Evolutionary conservation across 2,329 filamentous ascomycete genomes (phyloP).

Genomic region (Cercospora sp.): DNA sequence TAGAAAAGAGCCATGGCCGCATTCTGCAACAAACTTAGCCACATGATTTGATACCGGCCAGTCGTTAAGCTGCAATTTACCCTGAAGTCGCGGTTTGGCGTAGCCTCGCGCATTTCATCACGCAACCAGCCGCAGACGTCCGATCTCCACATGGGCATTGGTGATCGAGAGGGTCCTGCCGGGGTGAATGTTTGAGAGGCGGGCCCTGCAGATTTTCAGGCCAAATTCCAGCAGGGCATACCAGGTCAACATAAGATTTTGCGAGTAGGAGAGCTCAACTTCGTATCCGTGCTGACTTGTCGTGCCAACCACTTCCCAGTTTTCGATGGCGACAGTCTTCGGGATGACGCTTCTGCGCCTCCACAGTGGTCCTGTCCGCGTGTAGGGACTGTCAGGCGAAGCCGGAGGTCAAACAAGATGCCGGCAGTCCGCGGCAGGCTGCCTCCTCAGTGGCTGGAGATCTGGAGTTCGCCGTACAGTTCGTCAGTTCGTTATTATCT

Average conservation of each 20-base stretch:
- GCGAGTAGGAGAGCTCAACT: slow-evolving; percentile 13
- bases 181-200: slow-evolving; percentile 20
- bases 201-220: slow-evolving; percentile 18
- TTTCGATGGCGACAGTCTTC: slow-evolving; percentile 24
- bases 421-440: slow-evolving; percentile 15
- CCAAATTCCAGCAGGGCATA: slow-evolving; percentile 18
- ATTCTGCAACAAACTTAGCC: slow-evolving; percentile 17
- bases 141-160: slow-evolving; percentile 24
- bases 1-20: slow-evolving; percentile 15
- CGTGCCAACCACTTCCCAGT: slow-evolving; percentile 22
- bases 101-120: slow-evolving; percentile 22
- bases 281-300: slow-evolving; percentile 13
- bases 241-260: slow-evolving; percentile 22
- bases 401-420: slow-evolving; percentile 9
- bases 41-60: slow-evolving; percentile 20
- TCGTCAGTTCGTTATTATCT: slow-evolving; percentile 10
- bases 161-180: slow-evolving; percentile 24
- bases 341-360: slow-evolving; percentile 20
- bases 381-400: slow-evolving; percentile 12
- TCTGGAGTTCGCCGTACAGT: slow-evolving; percentile 21
- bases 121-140: slow-evolving; percentile 23
- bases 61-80: slow-evolving; percentile 23
- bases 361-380: slow-evolving; percentile 12
- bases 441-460: slow-evolving; percentile 18
- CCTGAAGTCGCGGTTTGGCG: slow-evolving; percentile 19